Conservation (phyloP, 1,139 yeast species). For the Blastobotrys serpentis region DNA sequence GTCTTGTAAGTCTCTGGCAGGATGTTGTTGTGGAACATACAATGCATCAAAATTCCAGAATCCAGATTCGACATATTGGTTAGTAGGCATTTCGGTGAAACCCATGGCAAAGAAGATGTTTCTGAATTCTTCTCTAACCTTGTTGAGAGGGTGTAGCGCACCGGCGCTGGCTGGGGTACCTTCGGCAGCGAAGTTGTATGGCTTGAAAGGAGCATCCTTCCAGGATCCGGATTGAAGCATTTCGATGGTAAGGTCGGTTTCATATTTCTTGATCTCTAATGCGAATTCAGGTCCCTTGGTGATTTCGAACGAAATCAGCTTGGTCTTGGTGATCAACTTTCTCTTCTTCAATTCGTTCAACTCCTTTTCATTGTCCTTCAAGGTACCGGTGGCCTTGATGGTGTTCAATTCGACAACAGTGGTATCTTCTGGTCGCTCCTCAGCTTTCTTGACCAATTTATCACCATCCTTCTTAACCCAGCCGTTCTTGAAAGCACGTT, state of each 20-base stretch:
- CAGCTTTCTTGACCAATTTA: slow-evolving; percentile 56
- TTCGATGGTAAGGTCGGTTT: slow-evolving; percentile 91
- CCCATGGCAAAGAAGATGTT: slow-evolving; percentile 98
- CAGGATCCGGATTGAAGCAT: slow-evolving; percentile 78
- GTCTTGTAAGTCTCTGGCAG: slow-evolving; percentile 98
- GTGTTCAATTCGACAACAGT: slow-evolving; percentile 65
- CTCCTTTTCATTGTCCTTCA: slow-evolving; percentile 58
- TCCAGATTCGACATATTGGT: slow-evolving; percentile 95
- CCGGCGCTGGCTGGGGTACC: slow-evolving; percentile 87
- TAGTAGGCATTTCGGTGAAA: slow-evolving; percentile 97
- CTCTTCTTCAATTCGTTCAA: slow-evolving; percentile 89
- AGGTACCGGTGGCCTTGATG: slow-evolving; percentile 57
- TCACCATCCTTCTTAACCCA: slow-evolving; percentile 93
- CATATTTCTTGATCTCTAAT: slow-evolving; percentile 72
- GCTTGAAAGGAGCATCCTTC: slow-evolving; percentile 84
- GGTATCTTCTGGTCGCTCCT: slow-evolving; percentile 56
- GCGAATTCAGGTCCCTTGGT: slow-evolving; percentile 83
- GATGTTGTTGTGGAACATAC: slow-evolving; percentile 98
- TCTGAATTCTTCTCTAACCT: slow-evolving; percentile 96
- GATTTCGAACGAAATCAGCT: slow-evolving; percentile 72
- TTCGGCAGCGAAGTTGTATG: slow-evolving; percentile 93
- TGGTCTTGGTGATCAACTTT: slow-evolving; percentile 72
- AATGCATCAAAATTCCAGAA: slow-evolving; percentile 98
- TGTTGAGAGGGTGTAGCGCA: slow-evolving; percentile 93
- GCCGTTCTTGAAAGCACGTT: slow-evolving; percentile 96